Evolutionary conservation across 345 rosid species (phyloP), one percentile per base, ranked within the genome.

Genomic region (Fremontodendron californicum): DNA sequence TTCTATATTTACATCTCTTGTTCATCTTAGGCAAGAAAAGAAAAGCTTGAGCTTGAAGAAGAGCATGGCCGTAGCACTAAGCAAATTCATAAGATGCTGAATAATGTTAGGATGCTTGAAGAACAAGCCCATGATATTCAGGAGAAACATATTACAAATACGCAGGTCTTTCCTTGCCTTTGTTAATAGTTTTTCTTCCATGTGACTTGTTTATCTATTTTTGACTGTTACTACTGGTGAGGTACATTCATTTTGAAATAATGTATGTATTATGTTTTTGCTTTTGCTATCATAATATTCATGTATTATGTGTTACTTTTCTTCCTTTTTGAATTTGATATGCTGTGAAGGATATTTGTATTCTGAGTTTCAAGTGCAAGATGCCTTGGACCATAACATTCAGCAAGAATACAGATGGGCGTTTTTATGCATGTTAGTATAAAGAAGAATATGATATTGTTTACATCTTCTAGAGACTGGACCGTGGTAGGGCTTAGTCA

Each of bases 91-190:
- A 89, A 84, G 83, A 77, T 83, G 86, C 73, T 48, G 76, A 87
- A 85, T 77, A 84, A 78, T 81, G 78, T 86, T 65, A 83, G 75
- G 78, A 74, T 45, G 71, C 90, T 92, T 84, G 90, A 93, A 79
- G 84, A 79, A 69, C 93, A 96, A 85, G 87, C 81, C 77, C 85
- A 54, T 63, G 97, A 93, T 77, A 88, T 93, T 81, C 90, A 89
- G 49, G 94, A 96, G 74, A 92, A 88, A 80, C 87, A 91, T 61
- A 58, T 83, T 72, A 90, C 81, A 86, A 86, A 82, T 83, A 90
- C 99, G 54, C 98, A 96, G 99, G 99, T 95, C 43, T 72, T 72
- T 75, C 58, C 48, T 78, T 46, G 73, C 49, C 23, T 54, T 19
- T 31, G 3, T 54, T 46, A 51, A 39, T 54, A 2, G 16, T 66